Conservation (phyloP, 1,284 basidiomycete species). For the Trichosporon coremiiforme region DNA sequence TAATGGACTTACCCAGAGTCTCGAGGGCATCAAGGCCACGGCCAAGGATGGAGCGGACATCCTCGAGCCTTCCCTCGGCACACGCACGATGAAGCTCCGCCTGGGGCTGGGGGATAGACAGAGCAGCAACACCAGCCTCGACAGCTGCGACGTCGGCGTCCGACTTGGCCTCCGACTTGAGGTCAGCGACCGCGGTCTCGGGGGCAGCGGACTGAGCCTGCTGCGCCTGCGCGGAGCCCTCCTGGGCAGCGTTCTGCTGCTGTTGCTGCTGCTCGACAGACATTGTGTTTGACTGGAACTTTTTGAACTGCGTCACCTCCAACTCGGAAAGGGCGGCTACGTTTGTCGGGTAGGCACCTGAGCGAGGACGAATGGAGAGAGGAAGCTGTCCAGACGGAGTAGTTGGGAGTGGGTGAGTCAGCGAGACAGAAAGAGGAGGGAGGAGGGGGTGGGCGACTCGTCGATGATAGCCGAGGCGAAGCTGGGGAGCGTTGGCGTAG, state of each 20-base stretch:
- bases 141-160: conserved; percentile 19
- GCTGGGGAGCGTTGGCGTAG: conserved; percentile 12
- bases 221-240: conserved; percentile 15
- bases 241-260: conserved; percentile 19
- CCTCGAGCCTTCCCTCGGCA: conserved; percentile 50
- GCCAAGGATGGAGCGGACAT: conserved; percentile 45
- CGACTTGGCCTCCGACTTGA: conserved; percentile 17
- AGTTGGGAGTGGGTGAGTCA: background rate
- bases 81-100: conserved; percentile 47
- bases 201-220: conserved; percentile 9
- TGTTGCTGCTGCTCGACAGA: conserved; percentile 19
- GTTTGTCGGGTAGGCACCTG: background rate
- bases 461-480: conserved; percentile 8
- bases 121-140: conserved; percentile 28
- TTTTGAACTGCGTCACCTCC: conserved; percentile 22
- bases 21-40: conserved; percentile 47
- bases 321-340: conserved; percentile 12
- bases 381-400: background rate
- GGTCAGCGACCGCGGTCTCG: conserved; percentile 10
- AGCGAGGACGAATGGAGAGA: background rate
- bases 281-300: conserved; percentile 19
- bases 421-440: background rate
- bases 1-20: conserved; percentile 46
- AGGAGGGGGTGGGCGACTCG: background rate
- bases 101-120: conserved; percentile 29